phyloP scores from a whole-genome alignment of 345 rosid species.

The Eucalyptus guilfoylei region DNA sequence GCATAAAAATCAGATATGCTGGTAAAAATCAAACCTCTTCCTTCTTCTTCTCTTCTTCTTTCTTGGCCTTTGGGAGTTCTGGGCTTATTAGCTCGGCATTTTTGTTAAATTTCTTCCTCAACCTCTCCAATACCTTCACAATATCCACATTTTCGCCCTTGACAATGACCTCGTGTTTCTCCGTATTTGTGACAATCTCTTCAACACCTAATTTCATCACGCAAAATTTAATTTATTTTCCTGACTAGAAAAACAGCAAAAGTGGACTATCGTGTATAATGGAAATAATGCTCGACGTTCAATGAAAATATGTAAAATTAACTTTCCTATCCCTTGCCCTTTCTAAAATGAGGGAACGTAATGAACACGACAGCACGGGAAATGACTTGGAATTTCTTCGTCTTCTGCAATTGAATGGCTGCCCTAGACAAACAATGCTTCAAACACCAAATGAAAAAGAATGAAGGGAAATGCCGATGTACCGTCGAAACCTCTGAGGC shows the following conservation, averaged over 20 bases:
- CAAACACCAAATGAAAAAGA: not conserved
- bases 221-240: not conserved
- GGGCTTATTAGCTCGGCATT: constrained; percentile 50
- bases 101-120: constrained; percentile 34
- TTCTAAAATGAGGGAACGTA: not conserved
- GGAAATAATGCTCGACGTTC: not conserved
- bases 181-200: not conserved
- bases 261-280: not conserved
- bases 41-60: constrained; percentile 20
- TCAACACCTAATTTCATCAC: not conserved
- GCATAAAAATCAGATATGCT: not conserved
- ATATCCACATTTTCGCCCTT: constrained; percentile 41
- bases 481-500: not conserved
- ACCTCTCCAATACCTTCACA: constrained; percentile 22
- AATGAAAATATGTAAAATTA: not conserved
- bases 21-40: not conserved
- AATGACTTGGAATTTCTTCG: not conserved
- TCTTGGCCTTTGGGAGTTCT: constrained; percentile 7
- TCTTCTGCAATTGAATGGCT: not conserved
- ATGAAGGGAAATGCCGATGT: not conserved
- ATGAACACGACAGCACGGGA: not conserved
- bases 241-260: not conserved
- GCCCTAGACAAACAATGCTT: not conserved
- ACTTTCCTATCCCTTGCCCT: not conserved
- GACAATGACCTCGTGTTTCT: constrained; percentile 15